These are phyloP conservation scores for Perkinsus olseni DNA, from an alignment of 169 alveolate genomes.

Conservation along the genomic window DNA sequence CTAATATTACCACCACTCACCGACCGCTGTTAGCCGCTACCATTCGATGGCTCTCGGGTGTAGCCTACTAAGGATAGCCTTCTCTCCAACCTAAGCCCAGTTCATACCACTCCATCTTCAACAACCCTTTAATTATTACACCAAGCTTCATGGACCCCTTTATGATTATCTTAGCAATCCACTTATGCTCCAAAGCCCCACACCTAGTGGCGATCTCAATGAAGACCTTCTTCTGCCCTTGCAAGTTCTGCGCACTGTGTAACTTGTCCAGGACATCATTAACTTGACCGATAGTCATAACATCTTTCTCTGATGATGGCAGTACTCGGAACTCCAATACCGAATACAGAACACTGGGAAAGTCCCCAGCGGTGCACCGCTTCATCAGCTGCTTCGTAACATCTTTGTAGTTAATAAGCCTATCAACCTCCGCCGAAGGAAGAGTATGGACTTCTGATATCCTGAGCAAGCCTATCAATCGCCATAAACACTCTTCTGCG, in stretches of 20 bases:
- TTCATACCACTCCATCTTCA: neutral
- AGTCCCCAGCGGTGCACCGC: neutral
- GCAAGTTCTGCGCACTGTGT: neutral
- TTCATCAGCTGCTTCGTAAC: neutral
- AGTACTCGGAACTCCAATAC: neutral
- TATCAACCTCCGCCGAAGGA: neutral
- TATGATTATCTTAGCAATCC: neutral
- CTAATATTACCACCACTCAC: neutral
- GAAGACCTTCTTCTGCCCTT: neutral
- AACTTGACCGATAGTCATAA: neutral
- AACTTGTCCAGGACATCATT: neutral
- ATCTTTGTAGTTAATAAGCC: neutral
- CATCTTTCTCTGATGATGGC: neutral
- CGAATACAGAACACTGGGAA: neutral
- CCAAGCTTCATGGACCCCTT: neutral
- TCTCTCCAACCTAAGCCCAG: neutral
- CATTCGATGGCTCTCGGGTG: neutral
- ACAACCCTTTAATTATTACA: neutral
- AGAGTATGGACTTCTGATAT: neutral
- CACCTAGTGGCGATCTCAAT: neutral
- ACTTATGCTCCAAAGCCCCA: neutral
- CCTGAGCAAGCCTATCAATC: too few relatives aligned
- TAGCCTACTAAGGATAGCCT: neutral
- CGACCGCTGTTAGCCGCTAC: neutral
- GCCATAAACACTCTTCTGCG: too few relatives aligned